These are phyloP conservation scores for Phytophthora macrochlamydospora DNA, from an alignment of 352 stramenopile species.

Conservation along the genomic window DNA sequence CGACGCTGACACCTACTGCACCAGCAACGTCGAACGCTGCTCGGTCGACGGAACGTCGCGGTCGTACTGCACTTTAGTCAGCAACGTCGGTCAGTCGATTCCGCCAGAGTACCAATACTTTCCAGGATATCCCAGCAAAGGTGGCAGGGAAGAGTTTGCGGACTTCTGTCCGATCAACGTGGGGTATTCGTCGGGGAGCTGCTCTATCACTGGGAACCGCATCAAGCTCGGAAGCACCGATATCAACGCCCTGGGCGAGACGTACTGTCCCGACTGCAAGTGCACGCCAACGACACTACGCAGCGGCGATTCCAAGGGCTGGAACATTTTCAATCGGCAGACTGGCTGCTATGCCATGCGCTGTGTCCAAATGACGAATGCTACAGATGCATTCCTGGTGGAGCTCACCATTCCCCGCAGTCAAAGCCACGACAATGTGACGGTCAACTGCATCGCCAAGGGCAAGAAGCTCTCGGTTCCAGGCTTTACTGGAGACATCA, in stretches of 20 bases:
- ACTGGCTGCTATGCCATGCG: slow-evolving; percentile 71
- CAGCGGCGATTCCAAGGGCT: slow-evolving; percentile 51
- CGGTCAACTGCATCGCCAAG: slow-evolving; percentile 49
- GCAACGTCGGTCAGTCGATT: slow-evolving; percentile 34
- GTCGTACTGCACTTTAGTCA: slow-evolving; percentile 51
- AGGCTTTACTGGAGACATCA: slow-evolving; percentile 57
- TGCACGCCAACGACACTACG: slow-evolving; percentile 65
- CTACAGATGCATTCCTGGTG: slow-evolving; percentile 17
- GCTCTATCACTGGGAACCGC: slow-evolving; percentile 49
- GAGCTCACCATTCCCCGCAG: slow-evolving; percentile 46
- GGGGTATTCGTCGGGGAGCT: slow-evolving; percentile 60
- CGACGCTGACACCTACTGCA: slow-evolving; percentile 60
- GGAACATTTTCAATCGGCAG: slow-evolving; percentile 45
- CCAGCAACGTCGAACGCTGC: slow-evolving; percentile 53
- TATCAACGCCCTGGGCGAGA: slow-evolving; percentile 74
- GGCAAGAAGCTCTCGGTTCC: slow-evolving; percentile 42
- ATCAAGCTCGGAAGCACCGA: slow-evolving; percentile 34
- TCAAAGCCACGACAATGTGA: slow-evolving; percentile 20
- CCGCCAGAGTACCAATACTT: slow-evolving; percentile 70
- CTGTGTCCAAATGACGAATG: slow-evolving; percentile 33
- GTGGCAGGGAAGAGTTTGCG: slow-evolving; percentile 57
- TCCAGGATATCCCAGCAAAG: slow-evolving; percentile 30
- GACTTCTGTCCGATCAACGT: slow-evolving; percentile 77
- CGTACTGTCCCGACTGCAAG: slow-evolving; percentile 69
- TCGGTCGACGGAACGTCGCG: slow-evolving; percentile 70